phyloP scores from a whole-genome alignment of 257 asterid genomes.

The Phtheirospermum japonicum region DNA sequence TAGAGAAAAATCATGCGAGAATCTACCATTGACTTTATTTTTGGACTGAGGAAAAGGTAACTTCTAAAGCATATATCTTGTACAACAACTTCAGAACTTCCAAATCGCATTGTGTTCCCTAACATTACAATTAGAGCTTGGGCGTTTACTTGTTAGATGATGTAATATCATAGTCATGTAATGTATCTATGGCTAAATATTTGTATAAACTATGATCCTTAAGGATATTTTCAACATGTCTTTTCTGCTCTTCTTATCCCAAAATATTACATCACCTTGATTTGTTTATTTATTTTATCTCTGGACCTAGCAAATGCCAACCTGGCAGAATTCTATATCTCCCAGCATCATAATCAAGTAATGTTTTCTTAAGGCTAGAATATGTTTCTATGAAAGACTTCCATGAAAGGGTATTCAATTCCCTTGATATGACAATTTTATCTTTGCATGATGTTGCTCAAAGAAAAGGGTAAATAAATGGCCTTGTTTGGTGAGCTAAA shows the following conservation, averaged over 20 bases:
- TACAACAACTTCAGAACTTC: slow-evolving; percentile 7
- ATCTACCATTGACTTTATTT: neutral
- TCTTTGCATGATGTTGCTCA: neutral
- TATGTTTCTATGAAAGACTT: no score
- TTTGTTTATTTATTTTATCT: no score
- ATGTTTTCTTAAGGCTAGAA: no score
- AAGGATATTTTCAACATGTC: no score
- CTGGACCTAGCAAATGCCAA: no score
- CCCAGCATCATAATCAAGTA: no score
- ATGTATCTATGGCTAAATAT: neutral
- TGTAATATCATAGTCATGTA: neutral
- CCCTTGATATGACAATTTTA: neutral
- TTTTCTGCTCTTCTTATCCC: no score
- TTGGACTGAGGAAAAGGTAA: neutral
- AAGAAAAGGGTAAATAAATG: slow-evolving; percentile 1
- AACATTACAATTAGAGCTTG: neutral
- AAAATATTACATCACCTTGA: no score
- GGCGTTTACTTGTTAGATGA: neutral
- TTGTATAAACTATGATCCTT: neutral
- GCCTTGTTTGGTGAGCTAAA: neutral
- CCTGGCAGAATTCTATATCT: no score
- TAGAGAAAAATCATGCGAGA: slow-evolving; percentile 8
- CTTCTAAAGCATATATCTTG: slow-evolving; percentile 19
- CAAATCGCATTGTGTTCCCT: neutral
- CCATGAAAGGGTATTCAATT: neutral